Evolutionary conservation across 108 stramenopile species (phyloP), one percentile per base, ranked within the genome.

Genomic region (Cyclotella kingstonii): DNA sequence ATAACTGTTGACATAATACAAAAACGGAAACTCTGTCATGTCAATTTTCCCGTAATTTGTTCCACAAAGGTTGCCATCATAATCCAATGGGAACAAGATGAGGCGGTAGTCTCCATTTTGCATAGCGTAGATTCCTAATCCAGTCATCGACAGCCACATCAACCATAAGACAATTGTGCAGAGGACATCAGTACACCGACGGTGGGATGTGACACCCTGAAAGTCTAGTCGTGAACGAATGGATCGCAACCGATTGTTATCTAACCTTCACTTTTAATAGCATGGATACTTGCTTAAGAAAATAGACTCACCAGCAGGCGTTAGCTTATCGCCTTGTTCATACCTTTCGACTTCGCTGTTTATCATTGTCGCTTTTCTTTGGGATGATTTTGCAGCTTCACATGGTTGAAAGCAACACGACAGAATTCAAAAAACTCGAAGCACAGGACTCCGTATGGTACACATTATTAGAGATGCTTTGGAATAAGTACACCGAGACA

Each of bases 21-120:
- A 59, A 46, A 77, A 81, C 5, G 86, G 83, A 81, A 79, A 91
- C 21, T 83, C 80, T 7, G 76, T 77, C 77, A 80, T 80, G 49
- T 78, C 68, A 15, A 48, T 55, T 8, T 50, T 60, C 14, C 73
- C 70, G 47, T 67, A 69, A 40, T 82, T 64, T 2, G 81, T 81
- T 22, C 90, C 90, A 60, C 90, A 91, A n/a, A 88, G 43, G 48
- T 88, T 88, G 5, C 84, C 90, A 36, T 71, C 78, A 56, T 86
- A 86, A 47, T 91, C 90, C 46, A 88, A 38, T 5, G 86, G 85
- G 51, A 84, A 77, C 29, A 91, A 41, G 40, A 87, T 68, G 11
- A 84, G 43, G 36, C 82, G 70, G 68, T 76, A 76, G 54, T 89
- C 88, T 15, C 85, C 88, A 41, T 79, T 43, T 47, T 54, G 49